Percentiles rank a stretch among this genome's conserved stretches.
These are phyloP conservation scores for Cudoniella acicularis DNA, from an alignment of 495 filamentous ascomycete species.

Conservation along the genomic window DNA sequence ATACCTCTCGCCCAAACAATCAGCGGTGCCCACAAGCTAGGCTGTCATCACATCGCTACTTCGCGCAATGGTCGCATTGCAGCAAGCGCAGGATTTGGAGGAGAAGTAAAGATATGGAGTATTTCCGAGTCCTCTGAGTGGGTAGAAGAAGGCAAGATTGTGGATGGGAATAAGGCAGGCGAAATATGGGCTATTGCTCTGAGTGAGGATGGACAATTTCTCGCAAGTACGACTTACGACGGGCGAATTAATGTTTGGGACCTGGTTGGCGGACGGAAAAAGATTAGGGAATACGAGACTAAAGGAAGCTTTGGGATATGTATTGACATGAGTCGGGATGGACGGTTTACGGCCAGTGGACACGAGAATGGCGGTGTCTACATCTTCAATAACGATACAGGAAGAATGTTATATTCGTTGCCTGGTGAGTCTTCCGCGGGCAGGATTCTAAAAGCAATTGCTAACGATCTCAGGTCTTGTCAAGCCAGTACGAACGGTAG, in stretches of 20 bases:
- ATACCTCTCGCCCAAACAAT: conserved; percentile 77
- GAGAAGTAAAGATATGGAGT: conserved; percentile 78
- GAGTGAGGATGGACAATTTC: conserved; percentile 73
- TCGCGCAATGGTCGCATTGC: conserved; percentile 65
- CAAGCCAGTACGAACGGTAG: conserved; percentile 76
- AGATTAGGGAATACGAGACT: conserved; percentile 81
- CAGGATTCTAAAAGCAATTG: not conserved
- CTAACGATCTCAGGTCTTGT: conserved; percentile 54
- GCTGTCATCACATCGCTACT: conserved; percentile 81
- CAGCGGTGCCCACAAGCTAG: conserved; percentile 70
- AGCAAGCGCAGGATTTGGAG: conserved; percentile 82
- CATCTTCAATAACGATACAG: conserved; percentile 88
- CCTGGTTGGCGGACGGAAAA: conserved; percentile 45
- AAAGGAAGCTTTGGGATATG: conserved; percentile 86
- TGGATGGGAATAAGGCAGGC: conserved; percentile 43
- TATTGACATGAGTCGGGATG: conserved; percentile 75
- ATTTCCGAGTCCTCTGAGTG: conserved; percentile 51
- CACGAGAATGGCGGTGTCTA: conserved; percentile 94
- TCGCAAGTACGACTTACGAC: conserved; percentile 78
- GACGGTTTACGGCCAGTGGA: conserved; percentile 81
- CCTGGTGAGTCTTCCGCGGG: conserved; percentile 53
- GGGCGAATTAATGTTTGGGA: conserved; percentile 91
- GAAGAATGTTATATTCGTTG: conserved; percentile 79
- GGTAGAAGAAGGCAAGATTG: conserved; percentile 36
- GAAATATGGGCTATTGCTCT: conserved; percentile 85